Percentiles rank a stretch among this genome's conserved stretches.
Evolutionary conservation across 2,329 filamentous ascomycete genomes (phyloP).

Genomic region (Podosphaera fusca): DNA sequence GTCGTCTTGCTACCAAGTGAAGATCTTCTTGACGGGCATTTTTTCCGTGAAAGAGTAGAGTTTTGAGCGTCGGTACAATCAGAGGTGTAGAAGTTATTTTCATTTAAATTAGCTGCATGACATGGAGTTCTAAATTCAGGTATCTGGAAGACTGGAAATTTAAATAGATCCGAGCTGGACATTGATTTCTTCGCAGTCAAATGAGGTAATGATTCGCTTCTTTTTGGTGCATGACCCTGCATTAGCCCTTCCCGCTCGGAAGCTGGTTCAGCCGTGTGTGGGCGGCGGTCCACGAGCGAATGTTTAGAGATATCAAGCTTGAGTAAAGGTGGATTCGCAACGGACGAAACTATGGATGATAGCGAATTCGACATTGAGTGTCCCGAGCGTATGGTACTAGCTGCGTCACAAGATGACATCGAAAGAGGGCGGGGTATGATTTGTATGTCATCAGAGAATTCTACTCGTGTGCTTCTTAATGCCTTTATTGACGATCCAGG

Average conservation of each 20-base stretch:
- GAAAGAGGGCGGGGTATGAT: constrained; percentile 68
- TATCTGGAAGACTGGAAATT: too few relatives aligned
- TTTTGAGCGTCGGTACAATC: too few relatives aligned
- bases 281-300: constrained; percentile 25
- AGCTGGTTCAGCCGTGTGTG: constrained; percentile 50
- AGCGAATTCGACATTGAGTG: constrained; percentile 62
- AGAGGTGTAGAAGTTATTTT: too few relatives aligned
- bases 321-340: background rate
- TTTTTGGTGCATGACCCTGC: constrained; percentile 17
- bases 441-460: constrained; percentile 66
- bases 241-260: constrained; percentile 21
- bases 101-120: too few relatives aligned
- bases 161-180: constrained; percentile 8
- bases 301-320: constrained; percentile 18
- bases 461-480: constrained; percentile 39
- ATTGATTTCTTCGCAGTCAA: constrained; percentile 15
- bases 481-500: constrained; percentile 2
- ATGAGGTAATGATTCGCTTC: constrained; percentile 36
- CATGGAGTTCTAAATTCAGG: too few relatives aligned
- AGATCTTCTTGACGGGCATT: constrained; percentile 6
- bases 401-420: constrained; percentile 62
- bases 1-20: constrained; percentile 15
- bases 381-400: constrained; percentile 41
- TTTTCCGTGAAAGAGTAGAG: too few relatives aligned
- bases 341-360: constrained; percentile 48